Evolutionary conservation across 441 rosid species (phyloP).

Genomic region (Theobroma grandiflorum): DNA sequence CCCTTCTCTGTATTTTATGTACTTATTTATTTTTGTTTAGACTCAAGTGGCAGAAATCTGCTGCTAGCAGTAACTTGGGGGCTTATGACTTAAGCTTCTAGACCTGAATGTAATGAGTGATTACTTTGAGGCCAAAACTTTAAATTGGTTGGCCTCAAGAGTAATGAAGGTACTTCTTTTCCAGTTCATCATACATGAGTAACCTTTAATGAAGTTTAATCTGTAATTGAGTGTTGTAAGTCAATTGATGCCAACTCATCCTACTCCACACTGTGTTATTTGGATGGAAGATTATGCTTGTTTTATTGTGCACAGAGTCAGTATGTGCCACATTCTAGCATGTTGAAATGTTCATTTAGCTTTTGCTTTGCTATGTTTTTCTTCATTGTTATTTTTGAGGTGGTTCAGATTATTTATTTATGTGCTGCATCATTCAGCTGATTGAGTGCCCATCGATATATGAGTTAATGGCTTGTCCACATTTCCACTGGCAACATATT

Average conservation of each 20-base stretch:
- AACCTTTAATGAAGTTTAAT: constrained; percentile 9
- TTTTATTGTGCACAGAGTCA: neutral
- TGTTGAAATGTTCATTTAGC: neutral
- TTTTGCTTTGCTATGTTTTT: neutral
- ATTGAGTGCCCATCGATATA: constrained; percentile 97
- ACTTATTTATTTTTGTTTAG: constrained; percentile 6
- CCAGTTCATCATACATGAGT: neutral
- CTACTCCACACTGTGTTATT: neutral
- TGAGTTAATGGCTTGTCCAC: constrained; percentile 85
- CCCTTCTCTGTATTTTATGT: neutral
- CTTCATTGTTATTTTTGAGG: constrained; percentile 9
- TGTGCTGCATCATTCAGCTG: constrained; percentile 64
- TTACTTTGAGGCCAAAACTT: neutral
- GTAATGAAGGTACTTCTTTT: neutral
- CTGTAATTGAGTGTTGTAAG: neutral
- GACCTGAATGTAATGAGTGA: neutral
- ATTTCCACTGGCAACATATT: constrained; percentile 73
- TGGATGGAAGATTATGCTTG: constrained; percentile 1
- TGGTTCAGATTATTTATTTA: neutral
- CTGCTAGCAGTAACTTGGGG: neutral
- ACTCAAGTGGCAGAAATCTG: constrained; percentile 12
- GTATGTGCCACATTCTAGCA: neutral
- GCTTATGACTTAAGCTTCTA: neutral
- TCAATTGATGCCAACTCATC: neutral
- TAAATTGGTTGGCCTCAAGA: neutral